Base-by-base conservation (phyloP, 805 yeast genomes). In the Diddensiella santjacobensis region DNA sequence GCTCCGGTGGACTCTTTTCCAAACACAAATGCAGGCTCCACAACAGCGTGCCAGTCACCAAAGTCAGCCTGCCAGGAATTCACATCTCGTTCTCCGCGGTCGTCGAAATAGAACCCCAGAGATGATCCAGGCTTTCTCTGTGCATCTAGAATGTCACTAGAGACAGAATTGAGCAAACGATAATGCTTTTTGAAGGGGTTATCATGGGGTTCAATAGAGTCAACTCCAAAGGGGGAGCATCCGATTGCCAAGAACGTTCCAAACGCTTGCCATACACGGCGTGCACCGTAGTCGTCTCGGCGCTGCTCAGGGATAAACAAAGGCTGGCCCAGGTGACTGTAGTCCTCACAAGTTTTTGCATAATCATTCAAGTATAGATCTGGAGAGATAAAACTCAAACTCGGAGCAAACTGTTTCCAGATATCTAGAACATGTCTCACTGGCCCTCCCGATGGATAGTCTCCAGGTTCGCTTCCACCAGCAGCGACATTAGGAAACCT, bases 301-400 rank as follows among this genome's bases (percentile, higher is more conserved):
- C 57, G 49, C 40, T 52, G 56, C 47, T 53, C 57, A 13, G 57
- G 57, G 22, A 53, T 47, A 30, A 53, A 44, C 8, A 49, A 44
- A 2, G 54, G 46, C n/a, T 45, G 47, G 31, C 36, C 44, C 15
- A 19, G 18, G 20, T 52, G 53, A 1, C 40, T 17, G 29, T 53
- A 53, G 20, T 30, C 23, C 17, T 42, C 26, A 24, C 51, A 53
- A 5, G 43, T 17, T 39, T 33, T 45, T 13, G 22, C 49, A 26
- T 53, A 53, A 26, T 52, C 49, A 22, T 45, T 42, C 19, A 52
- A 31, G 22, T 53, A 53, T 8, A 53, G 30, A 29, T 53, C 57
- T 15, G 57, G 57, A 4, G 57, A 31, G n/a, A 53, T 44, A 22
- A 48, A 43, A 18, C 35, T 38, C 4, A 53, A 17, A 23, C 8